A percentile compares a stretch with the other conserved stretches of the same genome.
These are phyloP conservation scores for Rubroshorea leprosula DNA, from an alignment of 345 rosid genomes.

Conservation along the genomic window DNA sequence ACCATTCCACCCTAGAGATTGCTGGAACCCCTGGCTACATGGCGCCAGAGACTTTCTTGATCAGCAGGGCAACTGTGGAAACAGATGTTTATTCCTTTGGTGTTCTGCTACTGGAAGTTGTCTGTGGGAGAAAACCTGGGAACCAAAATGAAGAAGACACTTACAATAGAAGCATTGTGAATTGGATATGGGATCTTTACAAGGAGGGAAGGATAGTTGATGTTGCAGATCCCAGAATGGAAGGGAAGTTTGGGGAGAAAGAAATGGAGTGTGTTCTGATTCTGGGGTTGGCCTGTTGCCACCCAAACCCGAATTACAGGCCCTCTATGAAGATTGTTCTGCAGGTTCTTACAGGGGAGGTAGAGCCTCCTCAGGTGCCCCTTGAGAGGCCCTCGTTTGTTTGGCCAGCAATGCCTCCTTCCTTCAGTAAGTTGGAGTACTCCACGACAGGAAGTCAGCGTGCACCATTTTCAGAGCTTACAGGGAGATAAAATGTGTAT, in stretches of 20 bases:
- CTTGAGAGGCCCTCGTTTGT: constrained; percentile 64
- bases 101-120: constrained; percentile 53
- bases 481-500: constrained; percentile 27
- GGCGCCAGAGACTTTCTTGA: constrained; percentile 74
- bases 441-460: constrained; percentile 33
- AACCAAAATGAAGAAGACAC: constrained; percentile 23
- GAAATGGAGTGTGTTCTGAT: constrained; percentile 41
- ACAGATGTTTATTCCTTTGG: constrained; percentile 71
- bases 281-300: constrained; percentile 75
- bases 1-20: constrained; percentile 61
- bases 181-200: constrained; percentile 62
- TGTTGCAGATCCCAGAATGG: constrained; percentile 52
- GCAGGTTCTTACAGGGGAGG: constrained; percentile 59
- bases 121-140: constrained; percentile 53
- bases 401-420: constrained; percentile 70
- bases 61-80: constrained; percentile 55
- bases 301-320: constrained; percentile 66
- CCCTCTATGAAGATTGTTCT: constrained; percentile 56
- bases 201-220: constrained; percentile 33
- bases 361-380: constrained; percentile 43
- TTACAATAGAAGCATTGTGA: constrained; percentile 53
- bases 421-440: constrained; percentile 36
- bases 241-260: constrained; percentile 23
- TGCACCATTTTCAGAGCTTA: constrained; percentile 31
- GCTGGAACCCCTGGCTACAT: constrained; percentile 83